Evolutionary conservation across 805 yeast genomes (phyloP).

Genomic region (Pichia cabralensis): DNA sequence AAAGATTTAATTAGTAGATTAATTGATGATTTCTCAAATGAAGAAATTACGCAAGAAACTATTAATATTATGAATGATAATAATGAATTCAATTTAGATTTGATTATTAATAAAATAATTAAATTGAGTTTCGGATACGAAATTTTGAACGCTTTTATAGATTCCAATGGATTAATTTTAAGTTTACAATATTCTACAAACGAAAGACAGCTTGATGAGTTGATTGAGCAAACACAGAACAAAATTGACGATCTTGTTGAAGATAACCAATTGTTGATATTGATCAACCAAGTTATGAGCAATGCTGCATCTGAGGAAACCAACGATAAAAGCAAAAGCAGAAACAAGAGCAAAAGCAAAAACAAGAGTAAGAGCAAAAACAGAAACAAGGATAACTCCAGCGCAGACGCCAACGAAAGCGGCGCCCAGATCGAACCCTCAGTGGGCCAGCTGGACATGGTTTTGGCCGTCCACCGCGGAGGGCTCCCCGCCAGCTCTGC

Average conservation of each 20-base stretch:
- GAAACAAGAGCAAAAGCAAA: conserved; percentile 2
- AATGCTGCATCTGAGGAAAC: conserved; percentile 13
- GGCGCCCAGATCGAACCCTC: no score
- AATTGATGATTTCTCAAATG: conserved; percentile 51
- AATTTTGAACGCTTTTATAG: conserved; percentile 55
- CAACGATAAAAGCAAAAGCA: conserved; percentile 12
- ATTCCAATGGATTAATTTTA: conserved; percentile 58
- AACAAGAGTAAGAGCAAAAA: no score
- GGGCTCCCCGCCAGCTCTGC: no score
- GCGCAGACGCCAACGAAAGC: no score
- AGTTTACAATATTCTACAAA: conserved; percentile 49
- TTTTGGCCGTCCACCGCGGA: no score
- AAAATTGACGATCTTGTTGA: conserved; percentile 27
- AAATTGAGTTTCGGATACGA: conserved; percentile 44
- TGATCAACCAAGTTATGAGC: conserved; percentile 35
- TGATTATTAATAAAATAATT: conserved; percentile 36
- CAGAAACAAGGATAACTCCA: no score
- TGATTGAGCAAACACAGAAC: conserved; percentile 36
- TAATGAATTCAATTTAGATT: conserved; percentile 29
- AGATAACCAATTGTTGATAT: conserved; percentile 35
- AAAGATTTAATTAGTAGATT: conserved; percentile 59
- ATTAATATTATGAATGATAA: conserved; percentile 23
- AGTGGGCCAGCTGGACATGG: no score
- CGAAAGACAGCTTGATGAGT: conserved; percentile 32
- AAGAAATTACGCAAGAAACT: conserved; percentile 43